Conservation (phyloP, 495 filamentous ascomycete genomes). For the Hyaloscypha bicolor region DNA sequence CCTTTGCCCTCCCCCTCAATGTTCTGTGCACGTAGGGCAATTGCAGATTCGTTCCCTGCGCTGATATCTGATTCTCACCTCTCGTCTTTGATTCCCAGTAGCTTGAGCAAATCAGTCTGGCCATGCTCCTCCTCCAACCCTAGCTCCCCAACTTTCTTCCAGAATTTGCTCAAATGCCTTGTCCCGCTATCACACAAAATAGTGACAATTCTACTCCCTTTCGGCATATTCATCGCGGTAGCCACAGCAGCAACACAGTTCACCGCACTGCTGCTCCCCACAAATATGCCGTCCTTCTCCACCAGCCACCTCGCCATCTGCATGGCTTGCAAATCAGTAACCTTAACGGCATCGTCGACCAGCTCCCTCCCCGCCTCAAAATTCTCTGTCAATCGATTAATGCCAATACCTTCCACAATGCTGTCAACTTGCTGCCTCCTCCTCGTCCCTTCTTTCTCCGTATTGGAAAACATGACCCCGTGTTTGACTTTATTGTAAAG, state of each 20-base stretch:
- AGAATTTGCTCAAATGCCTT: constrained; percentile 92
- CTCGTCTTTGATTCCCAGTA: constrained; percentile 27
- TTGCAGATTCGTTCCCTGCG: not conserved
- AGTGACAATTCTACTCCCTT: constrained; percentile 80
- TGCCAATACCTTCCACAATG: constrained; percentile 94
- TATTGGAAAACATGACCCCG: constrained; percentile 92
- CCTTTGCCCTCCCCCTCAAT: not conserved
- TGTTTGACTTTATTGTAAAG: constrained; percentile 87
- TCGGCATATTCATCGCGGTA: constrained; percentile 67
- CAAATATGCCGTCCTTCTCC: constrained; percentile 93
- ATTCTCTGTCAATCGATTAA: constrained; percentile 89
- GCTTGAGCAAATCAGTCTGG: constrained; percentile 33
- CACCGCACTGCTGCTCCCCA: constrained; percentile 91
- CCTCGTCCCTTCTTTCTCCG: constrained; percentile 87
- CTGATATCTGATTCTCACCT: not conserved
- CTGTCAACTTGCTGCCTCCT: constrained; percentile 90
- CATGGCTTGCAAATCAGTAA: constrained; percentile 89
- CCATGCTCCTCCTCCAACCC: constrained; percentile 55
- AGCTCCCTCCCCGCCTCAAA: constrained; percentile 83
- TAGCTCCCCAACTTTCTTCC: constrained; percentile 76
- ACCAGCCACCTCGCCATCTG: constrained; percentile 94
- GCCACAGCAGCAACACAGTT: constrained; percentile 92
- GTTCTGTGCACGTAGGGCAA: not conserved
- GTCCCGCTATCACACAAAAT: constrained; percentile 90
- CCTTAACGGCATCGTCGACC: constrained; percentile 87